These are phyloP conservation scores for Spinacia oleracea DNA, from an alignment of 179 eudicot genomes.

Conservation along the genomic window DNA sequence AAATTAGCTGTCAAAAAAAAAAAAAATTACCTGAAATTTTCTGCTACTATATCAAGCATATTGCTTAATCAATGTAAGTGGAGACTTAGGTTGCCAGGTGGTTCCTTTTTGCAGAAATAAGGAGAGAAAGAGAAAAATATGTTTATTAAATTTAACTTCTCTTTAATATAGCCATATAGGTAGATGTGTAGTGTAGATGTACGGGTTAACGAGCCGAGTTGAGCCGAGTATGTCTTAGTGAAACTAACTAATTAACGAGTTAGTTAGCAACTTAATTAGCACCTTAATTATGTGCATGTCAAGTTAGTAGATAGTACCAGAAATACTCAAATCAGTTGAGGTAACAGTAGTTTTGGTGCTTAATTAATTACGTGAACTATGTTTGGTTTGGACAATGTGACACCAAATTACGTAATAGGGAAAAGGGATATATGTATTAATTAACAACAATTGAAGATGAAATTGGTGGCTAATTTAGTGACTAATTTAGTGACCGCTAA, in stretches of 20 bases:
- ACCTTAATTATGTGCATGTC: neutral
- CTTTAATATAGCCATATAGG: neutral
- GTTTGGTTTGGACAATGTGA: too few relatives aligned
- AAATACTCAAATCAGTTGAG: neutral
- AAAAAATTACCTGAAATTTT: constrained; percentile 17
- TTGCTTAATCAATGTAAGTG: constrained; percentile 24
- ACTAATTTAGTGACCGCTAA: too few relatives aligned
- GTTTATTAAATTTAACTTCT: neutral
- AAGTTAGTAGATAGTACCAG: neutral
- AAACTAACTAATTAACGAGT: neutral
- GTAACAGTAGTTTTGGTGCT: too few relatives aligned
- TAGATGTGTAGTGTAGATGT: too few relatives aligned
- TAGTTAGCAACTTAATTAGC: too few relatives aligned
- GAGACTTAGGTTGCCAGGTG: constrained; percentile 25
- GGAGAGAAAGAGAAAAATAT: constrained; percentile 12
- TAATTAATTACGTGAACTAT: too few relatives aligned
- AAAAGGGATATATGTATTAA: too few relatives aligned
- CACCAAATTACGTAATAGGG: too few relatives aligned
- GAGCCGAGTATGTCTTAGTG: neutral
- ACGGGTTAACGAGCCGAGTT: neutral
- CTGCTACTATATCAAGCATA: constrained; percentile 24
- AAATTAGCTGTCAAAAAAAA: too few relatives aligned
- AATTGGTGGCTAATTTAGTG: too few relatives aligned
- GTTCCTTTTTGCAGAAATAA: constrained; percentile 28
- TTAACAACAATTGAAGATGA: too few relatives aligned